Base-by-base conservation (phyloP, 805 yeast genomes). In the Lachancea fermentati region DNA sequence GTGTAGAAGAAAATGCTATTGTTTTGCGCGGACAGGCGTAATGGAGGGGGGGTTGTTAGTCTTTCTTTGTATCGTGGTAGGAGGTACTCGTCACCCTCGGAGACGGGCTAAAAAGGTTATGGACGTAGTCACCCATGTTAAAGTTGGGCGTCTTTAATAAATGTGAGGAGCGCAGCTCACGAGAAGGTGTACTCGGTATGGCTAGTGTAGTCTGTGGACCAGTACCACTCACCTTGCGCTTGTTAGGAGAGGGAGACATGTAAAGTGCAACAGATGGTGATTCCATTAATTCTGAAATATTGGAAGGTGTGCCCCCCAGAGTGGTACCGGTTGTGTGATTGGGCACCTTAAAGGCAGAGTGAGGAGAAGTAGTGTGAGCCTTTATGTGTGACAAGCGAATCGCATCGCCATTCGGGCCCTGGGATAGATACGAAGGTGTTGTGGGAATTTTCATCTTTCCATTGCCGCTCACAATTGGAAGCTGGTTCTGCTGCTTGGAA, bases 121-220 rank as follows among this genome's bases (percentile, higher is more conserved):
- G 63, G n/a, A 61, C 60, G 46, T 61, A 61, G 37, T 61, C 65
- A 4, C 64, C 64, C 63, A 61, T 60, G 46, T 57, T 58, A 36
- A 61, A 61, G 35, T 58, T 60, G 5, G 62, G 62, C 12, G 62
- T 58, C 42, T 51, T 55, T 16, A 57, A 39, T 8, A 58, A 37
- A 29, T 46, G 47, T 30, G 47, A 24, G 5, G 49, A 29, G 12
- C 48, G 45, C 25, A 53, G 36, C 25, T 54, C 60, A 16, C 61
- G 40, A 5, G 63, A 58, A 5, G 63, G 63, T 2, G 63, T 58
- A 3, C 55, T 54, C 13, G 63, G 62, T 12, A 49, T 42, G 14
- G 44, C 25, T 6, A 37, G 26, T 41, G 37, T 17, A 26, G 37
- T 11, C 31, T 16, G 40, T 25, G 16, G 35, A 35, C 35, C 40